Evolutionary conservation across 148 eudicot species (phyloP), one percentile per base, ranked within the genome.

Genomic region (Polygonum maritimum): DNA sequence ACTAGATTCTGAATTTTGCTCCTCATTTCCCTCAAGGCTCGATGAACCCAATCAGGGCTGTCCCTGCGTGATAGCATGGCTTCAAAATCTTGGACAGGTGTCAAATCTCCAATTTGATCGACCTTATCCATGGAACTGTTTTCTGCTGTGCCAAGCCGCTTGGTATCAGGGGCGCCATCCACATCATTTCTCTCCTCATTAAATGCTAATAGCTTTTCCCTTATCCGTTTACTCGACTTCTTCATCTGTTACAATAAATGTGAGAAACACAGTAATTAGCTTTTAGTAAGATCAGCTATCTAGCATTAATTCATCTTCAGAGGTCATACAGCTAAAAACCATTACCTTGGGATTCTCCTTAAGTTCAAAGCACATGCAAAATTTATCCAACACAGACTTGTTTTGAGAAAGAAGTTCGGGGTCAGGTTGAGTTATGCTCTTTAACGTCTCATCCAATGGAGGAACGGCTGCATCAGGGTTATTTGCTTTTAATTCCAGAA

Each of bases 1-100:
- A 95, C 82, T 63, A 92, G 80, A 52, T 87, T 84, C 78, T 80
- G 77, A 38, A 92, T 80, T 78, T 84, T 89, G 85, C 45, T 83
- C 76, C 84, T 88, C 94, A 95, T 87, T 73, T 83, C 84, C 76
- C 80, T 82, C 36, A 95, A 86, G 75, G 97, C 97, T 85, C 87
- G 89, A 62, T 65, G 75, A 71, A 95, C 89, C 97, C 97, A 95
- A 65, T 89, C 88, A 39, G 97, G 76, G 80, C 76, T 80, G 79
- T 95, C 99, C 82, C 97, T 89, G 47, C 97, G 97, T 57, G 96
- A 87, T 82, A 95, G 75, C 96, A 95, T 92, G 71, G 85, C 85
- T 88, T 92, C 96, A 82, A 95, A 95, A 77, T 92, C 97, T 87
- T 87, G 87, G 74, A 92, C 85, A 47, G 97, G 92, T 76, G 87